Evolutionary conservation across 2,329 filamentous ascomycete species (phyloP), one percentile per base, ranked within the genome.

Genomic region (Rosellinia necatrix): DNA sequence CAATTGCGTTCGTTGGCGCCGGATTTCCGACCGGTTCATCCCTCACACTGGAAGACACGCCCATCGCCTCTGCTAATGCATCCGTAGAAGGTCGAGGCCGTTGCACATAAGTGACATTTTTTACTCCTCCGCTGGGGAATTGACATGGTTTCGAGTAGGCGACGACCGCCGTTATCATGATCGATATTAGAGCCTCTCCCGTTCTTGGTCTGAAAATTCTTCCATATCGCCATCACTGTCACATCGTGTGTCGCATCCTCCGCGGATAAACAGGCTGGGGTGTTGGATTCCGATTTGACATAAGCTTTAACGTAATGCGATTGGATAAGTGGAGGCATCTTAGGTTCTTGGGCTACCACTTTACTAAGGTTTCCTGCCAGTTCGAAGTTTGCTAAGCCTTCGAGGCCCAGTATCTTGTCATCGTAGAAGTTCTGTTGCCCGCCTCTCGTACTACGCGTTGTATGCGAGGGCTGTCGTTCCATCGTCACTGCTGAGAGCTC

Each of bases 401-500:
- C 84, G 24, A 87, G 76, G 12, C 84, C 85, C 10, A 84, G 74
- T 34, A 83, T 73, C 64, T 79, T 82, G 66, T 83, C 81, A 59
- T 86, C 83, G 30, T 80, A 66, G 58, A 83, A 82, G 64, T 83
- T 84, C 50, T 80, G 77, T 49, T 69, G 69, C n/a, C 76, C 74
- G 13, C 76, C 82, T 21, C 84, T 78, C 17, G 82, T 86, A 70
- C 84, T 87, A 38, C 85, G 77, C 15, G 85, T 88, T 10, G 82
- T 82, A 57, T 88, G 84, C 8, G 85, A 87, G 10, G 81, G 78
- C 58, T 84, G 82, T 29, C 84, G 79, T 69, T 87, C 85, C 84
- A 87, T 87, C 49, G 75, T 75, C 12, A 78, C 77, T 1, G 82
- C 83, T 4, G 80, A 71, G 4, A 74, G 75, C 34, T 78, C 79